Conservation (phyloP, 2,329 filamentous ascomycete species). For the Ascomycota sp. region DNA sequence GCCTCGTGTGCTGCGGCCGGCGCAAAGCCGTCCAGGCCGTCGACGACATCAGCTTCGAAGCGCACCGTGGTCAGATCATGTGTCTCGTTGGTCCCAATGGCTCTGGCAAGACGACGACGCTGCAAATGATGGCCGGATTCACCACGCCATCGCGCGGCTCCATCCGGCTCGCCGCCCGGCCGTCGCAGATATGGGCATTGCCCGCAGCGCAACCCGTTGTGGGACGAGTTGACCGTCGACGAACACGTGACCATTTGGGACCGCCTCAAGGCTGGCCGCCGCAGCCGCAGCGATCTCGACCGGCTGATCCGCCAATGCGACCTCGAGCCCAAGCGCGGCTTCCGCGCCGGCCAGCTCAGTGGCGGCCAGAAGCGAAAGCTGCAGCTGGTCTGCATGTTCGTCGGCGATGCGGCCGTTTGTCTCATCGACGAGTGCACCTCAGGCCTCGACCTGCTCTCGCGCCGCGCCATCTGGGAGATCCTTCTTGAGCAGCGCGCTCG, state of each 20-base stretch:
- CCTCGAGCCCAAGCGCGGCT: conserved; percentile 33
- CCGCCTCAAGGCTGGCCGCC: conserved; percentile 27
- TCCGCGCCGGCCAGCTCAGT: conserved; percentile 35
- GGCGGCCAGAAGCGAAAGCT: conserved; percentile 53
- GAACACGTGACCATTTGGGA: conserved; percentile 47
- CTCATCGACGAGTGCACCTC: conserved; percentile 51
- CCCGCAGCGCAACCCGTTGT: conserved; percentile 48
- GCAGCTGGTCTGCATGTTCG: conserved; percentile 53
- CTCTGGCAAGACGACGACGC: conserved; percentile 48
- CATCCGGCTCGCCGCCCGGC: conserved; percentile 33
- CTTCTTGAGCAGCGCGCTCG: conserved; percentile 39
- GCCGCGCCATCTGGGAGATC: conserved; percentile 51
- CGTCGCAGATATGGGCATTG: conserved; percentile 30
- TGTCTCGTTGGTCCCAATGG: conserved; percentile 50
- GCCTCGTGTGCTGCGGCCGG: conserved; percentile 10
- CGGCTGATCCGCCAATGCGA: conserved; percentile 37
- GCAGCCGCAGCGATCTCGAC: conserved; percentile 25
- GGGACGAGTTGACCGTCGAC: conserved; percentile 42
- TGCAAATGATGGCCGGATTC: conserved; percentile 47
- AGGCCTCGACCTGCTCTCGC: conserved; percentile 44
- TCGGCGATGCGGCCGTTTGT: conserved; percentile 44
- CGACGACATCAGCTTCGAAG: conserved; percentile 36
- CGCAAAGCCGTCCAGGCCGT: conserved; percentile 29
- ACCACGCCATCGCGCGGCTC: conserved; percentile 37
- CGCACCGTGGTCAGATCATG: conserved; percentile 40